Evolutionary conservation across 2,329 filamentous ascomycete species (phyloP).

Genomic region (Clarireedia sp.): DNA sequence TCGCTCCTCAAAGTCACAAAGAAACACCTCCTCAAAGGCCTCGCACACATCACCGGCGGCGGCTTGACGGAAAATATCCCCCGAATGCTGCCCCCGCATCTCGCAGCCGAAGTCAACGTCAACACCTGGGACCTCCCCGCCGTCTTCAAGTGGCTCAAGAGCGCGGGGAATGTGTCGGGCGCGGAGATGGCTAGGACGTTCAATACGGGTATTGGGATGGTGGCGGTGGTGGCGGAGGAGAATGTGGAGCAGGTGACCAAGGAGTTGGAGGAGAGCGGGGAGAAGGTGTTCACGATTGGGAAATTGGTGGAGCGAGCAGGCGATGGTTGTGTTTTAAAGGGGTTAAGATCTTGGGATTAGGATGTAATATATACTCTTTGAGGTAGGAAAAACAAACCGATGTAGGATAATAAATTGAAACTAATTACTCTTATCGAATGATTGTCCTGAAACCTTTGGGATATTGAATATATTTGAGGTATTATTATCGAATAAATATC

Average conservation of each 20-base stretch:
- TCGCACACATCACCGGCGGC: constrained; percentile 95
- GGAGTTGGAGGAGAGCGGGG: constrained; percentile 58
- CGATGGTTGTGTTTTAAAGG: constrained; percentile 55
- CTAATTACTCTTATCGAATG: no score
- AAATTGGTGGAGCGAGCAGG: constrained; percentile 51
- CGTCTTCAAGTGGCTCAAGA: constrained; percentile 83
- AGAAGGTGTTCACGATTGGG: constrained; percentile 72
- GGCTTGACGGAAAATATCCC: constrained; percentile 91
- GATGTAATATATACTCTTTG: no score
- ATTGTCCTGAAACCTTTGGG: no score
- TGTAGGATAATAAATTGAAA: no score
- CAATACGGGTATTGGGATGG: constrained; percentile 94
- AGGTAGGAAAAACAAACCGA: no score
- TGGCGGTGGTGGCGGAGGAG: constrained; percentile 64
- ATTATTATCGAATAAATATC: no score
- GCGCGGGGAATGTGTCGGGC: constrained; percentile 59
- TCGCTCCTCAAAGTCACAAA: constrained; percentile 60
- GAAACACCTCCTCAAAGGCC: constrained; percentile 69
- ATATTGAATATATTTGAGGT: no score
- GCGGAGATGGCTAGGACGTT: constrained; percentile 86
- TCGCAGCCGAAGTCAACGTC: constrained; percentile 77
- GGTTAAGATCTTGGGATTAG: constrained; percentile 36
- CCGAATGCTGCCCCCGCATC: constrained; percentile 73
- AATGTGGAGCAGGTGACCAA: constrained; percentile 53
- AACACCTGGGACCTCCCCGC: constrained; percentile 65